These are phyloP conservation scores for Candida ficus DNA, from an alignment of 805 yeast species.

Conservation along the genomic window DNA sequence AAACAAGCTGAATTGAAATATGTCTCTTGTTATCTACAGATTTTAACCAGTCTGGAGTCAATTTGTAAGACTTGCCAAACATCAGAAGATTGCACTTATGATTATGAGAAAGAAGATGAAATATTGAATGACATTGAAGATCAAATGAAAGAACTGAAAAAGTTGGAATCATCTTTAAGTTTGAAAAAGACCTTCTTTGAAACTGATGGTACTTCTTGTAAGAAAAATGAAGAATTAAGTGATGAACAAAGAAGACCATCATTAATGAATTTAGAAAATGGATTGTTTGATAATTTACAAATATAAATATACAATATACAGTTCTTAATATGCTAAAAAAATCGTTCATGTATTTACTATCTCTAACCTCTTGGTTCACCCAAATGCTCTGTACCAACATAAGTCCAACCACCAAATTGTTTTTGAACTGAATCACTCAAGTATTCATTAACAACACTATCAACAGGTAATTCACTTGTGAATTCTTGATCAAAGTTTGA, in stretches of 20 bases:
- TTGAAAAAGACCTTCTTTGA: conserved; percentile 8
- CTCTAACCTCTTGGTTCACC: conserved; percentile 22
- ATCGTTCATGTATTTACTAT: background rate
- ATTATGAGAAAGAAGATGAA: conserved; percentile 24
- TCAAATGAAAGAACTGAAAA: conserved; percentile 17
- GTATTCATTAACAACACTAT: conserved; percentile 89
- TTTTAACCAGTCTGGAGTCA: conserved; percentile 16
- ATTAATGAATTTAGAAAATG: conserved; percentile 7
- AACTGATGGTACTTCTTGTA: conserved; percentile 9
- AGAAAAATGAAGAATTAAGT: conserved; percentile 2
- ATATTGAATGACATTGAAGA: conserved; percentile 18
- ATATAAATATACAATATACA: background rate
- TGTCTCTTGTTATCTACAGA: conserved; percentile 15
- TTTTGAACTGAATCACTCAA: conserved; percentile 93
- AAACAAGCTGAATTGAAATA: conserved; percentile 18
- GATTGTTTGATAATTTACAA: conserved; percentile 6
- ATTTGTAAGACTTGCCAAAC: conserved; percentile 14
- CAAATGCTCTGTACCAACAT: conserved; percentile 60
- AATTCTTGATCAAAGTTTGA: conserved; percentile 91
- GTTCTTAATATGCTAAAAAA: too few relatives aligned
- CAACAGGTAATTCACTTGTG: conserved; percentile 89
- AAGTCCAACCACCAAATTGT: conserved; percentile 99
- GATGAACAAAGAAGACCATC: conserved; percentile 7
- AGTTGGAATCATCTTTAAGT: conserved; percentile 18
- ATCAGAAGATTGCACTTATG: conserved; percentile 11